These are phyloP conservation scores for Tuber aestivum DNA, from an alignment of 495 filamentous ascomycete species.

Conservation along the genomic window DNA sequence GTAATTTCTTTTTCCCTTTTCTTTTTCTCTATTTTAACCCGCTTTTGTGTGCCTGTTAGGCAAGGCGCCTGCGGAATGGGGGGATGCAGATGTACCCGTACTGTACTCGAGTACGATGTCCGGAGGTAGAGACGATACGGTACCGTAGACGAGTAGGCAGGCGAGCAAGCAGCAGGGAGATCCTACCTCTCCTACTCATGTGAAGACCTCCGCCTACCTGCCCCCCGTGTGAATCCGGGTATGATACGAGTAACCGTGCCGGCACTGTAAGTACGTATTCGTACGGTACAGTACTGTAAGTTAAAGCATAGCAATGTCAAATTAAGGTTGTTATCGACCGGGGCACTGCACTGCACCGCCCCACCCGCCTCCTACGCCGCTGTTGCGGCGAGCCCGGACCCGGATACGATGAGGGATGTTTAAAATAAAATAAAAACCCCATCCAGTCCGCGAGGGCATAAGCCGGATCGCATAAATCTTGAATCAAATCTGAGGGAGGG, in stretches of 20 bases:
- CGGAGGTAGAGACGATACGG: background rate
- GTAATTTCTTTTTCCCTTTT: slow-evolving; percentile 6
- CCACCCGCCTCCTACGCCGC: background rate
- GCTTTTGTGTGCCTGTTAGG: slow-evolving; percentile 19
- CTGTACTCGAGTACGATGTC: background rate
- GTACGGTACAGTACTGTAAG: no score
- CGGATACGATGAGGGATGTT: background rate
- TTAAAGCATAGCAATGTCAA: background rate
- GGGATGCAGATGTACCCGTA: background rate
- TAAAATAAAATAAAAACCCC: background rate
- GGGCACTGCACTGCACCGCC: background rate
- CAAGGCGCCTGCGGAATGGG: background rate
- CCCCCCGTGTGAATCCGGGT: background rate
- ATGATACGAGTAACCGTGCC: background rate
- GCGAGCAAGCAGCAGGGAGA: background rate
- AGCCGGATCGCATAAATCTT: background rate
- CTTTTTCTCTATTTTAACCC: slow-evolving; percentile 6
- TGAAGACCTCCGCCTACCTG: background rate
- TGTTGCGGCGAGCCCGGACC: background rate
- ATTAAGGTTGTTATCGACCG: background rate
- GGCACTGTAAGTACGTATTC: background rate
- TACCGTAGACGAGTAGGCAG: background rate
- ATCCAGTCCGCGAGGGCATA: background rate
- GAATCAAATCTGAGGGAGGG: background rate
- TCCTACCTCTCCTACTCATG: background rate